Conservation (phyloP, 768 basidiomycete species). For the Russula lepida region DNA sequence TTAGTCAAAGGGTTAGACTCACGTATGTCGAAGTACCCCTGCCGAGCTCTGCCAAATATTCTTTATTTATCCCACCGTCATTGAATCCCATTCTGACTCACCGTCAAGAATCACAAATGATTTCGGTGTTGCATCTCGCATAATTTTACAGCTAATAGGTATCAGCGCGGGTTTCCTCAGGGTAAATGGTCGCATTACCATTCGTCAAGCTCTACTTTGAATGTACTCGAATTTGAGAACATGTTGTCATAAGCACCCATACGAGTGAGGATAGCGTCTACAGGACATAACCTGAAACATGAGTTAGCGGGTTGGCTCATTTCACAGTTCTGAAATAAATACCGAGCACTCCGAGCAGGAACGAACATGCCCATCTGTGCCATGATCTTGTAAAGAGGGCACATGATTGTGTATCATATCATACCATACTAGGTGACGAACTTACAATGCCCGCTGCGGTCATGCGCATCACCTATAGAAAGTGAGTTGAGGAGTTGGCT, state of each 20-base stretch:
- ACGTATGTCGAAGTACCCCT: conserved; percentile 93
- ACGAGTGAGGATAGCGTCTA: conserved; percentile 87
- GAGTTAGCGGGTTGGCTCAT: conserved; percentile 6
- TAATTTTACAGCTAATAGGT: conserved; percentile 70
- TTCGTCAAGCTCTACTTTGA: conserved; percentile 98
- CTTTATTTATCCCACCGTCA: background rate
- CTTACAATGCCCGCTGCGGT: conserved; percentile 85
- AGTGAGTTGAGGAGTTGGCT: background rate
- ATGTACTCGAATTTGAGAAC: conserved; percentile 90
- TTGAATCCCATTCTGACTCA: conserved; percentile 29
- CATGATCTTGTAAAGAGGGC: conserved; percentile 50
- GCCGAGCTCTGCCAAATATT: conserved; percentile 62
- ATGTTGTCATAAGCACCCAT: conserved; percentile 99
- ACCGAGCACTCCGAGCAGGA: conserved; percentile 77
- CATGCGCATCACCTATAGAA: conserved; percentile 76
- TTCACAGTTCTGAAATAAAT: conserved; percentile 18
- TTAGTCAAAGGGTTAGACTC: conserved; percentile 23
- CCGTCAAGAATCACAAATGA: conserved; percentile 94
- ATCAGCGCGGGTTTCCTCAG: background rate
- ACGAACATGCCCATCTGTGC: conserved; percentile 95
- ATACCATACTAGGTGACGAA: background rate
- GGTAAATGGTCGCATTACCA: conserved; percentile 42
- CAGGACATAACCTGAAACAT: conserved; percentile 60
- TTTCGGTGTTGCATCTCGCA: conserved; percentile 87
- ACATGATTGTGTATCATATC: background rate